phyloP scores from a whole-genome alignment of 2,329 filamentous ascomycete species.

The Colletotrichum horii region DNA sequence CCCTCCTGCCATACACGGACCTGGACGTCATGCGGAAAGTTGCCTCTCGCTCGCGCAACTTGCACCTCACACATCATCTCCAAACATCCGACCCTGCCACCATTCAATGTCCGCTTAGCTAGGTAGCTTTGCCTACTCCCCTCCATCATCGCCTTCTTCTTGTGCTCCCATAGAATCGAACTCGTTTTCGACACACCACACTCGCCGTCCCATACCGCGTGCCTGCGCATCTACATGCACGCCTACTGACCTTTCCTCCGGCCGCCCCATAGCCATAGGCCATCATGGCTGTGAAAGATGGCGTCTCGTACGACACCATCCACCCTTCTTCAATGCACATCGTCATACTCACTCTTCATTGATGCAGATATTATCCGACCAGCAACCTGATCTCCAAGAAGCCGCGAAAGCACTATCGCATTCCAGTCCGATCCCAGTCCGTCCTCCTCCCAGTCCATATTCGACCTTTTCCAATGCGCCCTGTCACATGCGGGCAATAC shows the following conservation, averaged over 20 bases:
- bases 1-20: slow-evolving; percentile 19
- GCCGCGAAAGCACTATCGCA: slow-evolving; percentile 70
- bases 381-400: slow-evolving; percentile 66
- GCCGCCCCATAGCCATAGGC: slow-evolving; percentile 24
- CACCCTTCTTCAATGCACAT: neutral
- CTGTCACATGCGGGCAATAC: neutral
- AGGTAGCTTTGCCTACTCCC: neutral
- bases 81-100: slow-evolving; percentile 3
- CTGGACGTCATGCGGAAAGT: slow-evolving; percentile 19
- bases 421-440: slow-evolving; percentile 69
- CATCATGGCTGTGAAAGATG: slow-evolving; percentile 57
- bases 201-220: neutral
- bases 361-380: slow-evolving; percentile 65
- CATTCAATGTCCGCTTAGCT: neutral
- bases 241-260: slow-evolving; percentile 5
- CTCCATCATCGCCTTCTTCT: neutral
- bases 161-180: neutral
- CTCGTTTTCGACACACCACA: neutral
- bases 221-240: slow-evolving; percentile 1
- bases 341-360: neutral
- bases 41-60: slow-evolving; percentile 19
- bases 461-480: neutral
- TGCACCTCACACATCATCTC: neutral
- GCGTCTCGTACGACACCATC: slow-evolving; percentile 19
- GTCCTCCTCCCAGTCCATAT: neutral